Evolutionary conservation across 257 asterid genomes (phyloP).

Genomic region (Scutellaria galericulata): DNA sequence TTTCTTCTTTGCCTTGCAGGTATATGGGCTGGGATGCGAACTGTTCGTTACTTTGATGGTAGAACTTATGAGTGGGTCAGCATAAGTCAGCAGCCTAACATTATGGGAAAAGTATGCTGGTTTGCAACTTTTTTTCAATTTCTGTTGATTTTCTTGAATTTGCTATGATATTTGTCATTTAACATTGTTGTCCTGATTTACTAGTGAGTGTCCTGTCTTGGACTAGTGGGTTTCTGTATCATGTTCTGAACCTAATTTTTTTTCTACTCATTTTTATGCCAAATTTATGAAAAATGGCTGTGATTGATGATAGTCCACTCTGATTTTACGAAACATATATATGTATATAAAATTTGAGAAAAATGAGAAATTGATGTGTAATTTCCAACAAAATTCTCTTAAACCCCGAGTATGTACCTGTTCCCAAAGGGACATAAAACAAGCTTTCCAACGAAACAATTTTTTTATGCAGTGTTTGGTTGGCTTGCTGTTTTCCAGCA

Average conservation of each 20-base stretch:
- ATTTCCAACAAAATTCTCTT: neutral
- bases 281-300: neutral
- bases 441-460: neutral
- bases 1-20: constrained; percentile 49
- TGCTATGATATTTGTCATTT: neutral
- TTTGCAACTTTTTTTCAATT: constrained; percentile 3
- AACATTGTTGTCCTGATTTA: neutral
- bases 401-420: neutral
- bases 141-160: neutral
- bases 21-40: constrained; percentile 97
- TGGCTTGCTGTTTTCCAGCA: neutral
- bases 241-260: neutral
- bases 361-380: neutral
- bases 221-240: neutral
- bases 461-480: neutral
- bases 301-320: neutral
- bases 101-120: constrained; percentile 80
- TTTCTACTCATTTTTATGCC: neutral
- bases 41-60: constrained; percentile 89
- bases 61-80: constrained; percentile 97
- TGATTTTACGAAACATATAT: neutral
- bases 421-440: neutral
- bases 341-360: neutral
- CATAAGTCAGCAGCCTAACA: constrained; percentile 93
- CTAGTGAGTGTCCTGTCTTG: neutral